Conservation (phyloP, 164 flowering plant genomes). For the Vitis amurensis region DNA sequence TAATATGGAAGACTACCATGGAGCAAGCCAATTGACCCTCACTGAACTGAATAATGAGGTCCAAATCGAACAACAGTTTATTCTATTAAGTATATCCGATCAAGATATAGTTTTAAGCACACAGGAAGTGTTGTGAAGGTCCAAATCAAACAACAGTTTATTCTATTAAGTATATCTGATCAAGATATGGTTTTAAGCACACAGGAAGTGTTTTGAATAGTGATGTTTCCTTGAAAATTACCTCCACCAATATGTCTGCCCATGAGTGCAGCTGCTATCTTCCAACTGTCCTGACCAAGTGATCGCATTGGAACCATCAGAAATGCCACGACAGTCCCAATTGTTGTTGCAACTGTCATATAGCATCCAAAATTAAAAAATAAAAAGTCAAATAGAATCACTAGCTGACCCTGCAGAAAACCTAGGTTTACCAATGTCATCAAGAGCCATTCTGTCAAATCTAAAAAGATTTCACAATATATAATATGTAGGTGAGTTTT, state of each 20-base stretch:
- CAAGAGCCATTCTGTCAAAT: too few species aligned
- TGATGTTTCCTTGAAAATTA: slow-evolving; percentile 17
- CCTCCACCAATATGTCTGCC: slow-evolving; percentile 81
- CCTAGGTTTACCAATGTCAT: too few species aligned
- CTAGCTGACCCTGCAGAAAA: background rate
- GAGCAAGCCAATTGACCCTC: too few species aligned
- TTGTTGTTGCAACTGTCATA: slow-evolving; percentile 72
- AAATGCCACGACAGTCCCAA: slow-evolving; percentile 73
- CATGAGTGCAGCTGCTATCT: slow-evolving; percentile 75
- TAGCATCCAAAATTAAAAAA: slow-evolving; percentile 3
- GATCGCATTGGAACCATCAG: slow-evolving; percentile 61
- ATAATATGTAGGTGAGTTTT: too few species aligned
- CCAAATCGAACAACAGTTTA: too few species aligned
- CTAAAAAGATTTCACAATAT: too few species aligned
- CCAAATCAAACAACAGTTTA: too few species aligned
- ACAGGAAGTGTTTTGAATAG: background rate
- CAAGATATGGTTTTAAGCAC: background rate
- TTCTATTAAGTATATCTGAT: too few species aligned
- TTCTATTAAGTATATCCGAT: too few species aligned
- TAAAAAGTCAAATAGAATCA: background rate
- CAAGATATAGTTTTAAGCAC: background rate
- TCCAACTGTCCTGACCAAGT: slow-evolving; percentile 68
- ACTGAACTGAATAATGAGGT: too few species aligned
- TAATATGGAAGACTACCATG: too few species aligned
- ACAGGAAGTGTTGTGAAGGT: background rate